Evolutionary conservation across 2,329 filamentous ascomycete species (phyloP), one percentile per base, ranked within the genome.

Genomic region (Didymella lethalis): DNA sequence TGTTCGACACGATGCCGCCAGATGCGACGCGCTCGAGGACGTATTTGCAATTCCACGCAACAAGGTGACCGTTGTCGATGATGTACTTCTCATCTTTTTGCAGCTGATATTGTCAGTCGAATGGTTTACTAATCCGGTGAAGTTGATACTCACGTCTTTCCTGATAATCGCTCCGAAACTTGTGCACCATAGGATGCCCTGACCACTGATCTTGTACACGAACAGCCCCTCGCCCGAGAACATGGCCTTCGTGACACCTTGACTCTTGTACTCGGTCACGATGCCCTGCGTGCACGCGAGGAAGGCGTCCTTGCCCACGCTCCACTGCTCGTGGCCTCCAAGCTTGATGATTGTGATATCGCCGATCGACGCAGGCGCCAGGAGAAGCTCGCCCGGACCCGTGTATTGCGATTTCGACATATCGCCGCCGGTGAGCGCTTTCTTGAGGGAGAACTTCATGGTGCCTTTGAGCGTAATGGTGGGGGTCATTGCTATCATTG

Each of bases 11-110:
- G 63, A 99, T 88, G 36, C 95, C 95, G 2, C 95, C 95, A 3
- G 91, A 95, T 0, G 94, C 89, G 4, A 96, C 90, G 16, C 95
- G 88, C 79, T 97, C 93, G 63, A 99, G 87, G 4, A 91, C 85
- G 71, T 98, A 99, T 72, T 96, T 92, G 73, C 91, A 93, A 75
- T 97, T 97, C 95, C 95, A 99, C 0, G 95, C 94, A 0, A 98
- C 93, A 0, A 98, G 83, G 68, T 98, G 93, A 3, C 92, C 92
- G 69, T 97, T 97, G 71, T 97, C 92, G 56, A 97, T 88, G 65
- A 95, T 92, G 77, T 97, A 98, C 67, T 90, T 90, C 75, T 98
- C 94, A 10, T 89, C 89, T 12, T 84, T 82, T 68, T 79, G 77
- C 49, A 86, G 76, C 83, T 84, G 56, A 10, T 14, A 8, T 26